These are phyloP conservation scores for Alternaria conjuncta DNA, from an alignment of 2,329 filamentous ascomycete genomes.

Conservation along the genomic window DNA sequence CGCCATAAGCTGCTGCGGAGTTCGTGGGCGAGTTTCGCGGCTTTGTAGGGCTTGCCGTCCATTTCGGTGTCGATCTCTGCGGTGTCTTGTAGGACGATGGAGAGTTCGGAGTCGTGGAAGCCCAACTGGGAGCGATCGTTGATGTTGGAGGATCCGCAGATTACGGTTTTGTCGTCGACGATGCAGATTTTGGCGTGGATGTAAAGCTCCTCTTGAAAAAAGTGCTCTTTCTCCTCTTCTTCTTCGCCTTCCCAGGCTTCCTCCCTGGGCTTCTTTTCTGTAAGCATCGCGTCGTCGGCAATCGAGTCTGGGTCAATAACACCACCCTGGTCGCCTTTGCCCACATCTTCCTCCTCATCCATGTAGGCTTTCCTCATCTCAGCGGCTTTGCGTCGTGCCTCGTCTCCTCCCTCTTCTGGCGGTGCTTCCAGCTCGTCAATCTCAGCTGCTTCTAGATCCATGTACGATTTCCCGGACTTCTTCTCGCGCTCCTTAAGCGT, in stretches of 20 bases:
- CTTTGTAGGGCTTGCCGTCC: slow-evolving; percentile 78
- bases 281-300: slow-evolving; percentile 83
- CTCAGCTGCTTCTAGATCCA: slow-evolving; percentile 84
- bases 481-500: slow-evolving; percentile 77
- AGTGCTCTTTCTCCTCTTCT: slow-evolving; percentile 81
- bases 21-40: slow-evolving; percentile 81
- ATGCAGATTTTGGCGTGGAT: slow-evolving; percentile 92
- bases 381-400: slow-evolving; percentile 53
- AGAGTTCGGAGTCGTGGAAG: slow-evolving; percentile 87
- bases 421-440: slow-evolving; percentile 82
- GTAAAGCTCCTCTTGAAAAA: slow-evolving; percentile 95
- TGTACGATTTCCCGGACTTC: slow-evolving; percentile 81
- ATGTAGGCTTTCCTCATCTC: slow-evolving; percentile 57
- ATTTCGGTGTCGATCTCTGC: slow-evolving; percentile 74
- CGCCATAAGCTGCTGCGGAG: slow-evolving; percentile 85
- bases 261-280: slow-evolving; percentile 66
- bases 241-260: slow-evolving; percentile 77
- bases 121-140: slow-evolving; percentile 91
- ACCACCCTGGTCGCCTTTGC: slow-evolving; percentile 46
- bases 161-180: slow-evolving; percentile 81
- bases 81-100: slow-evolving; percentile 87
- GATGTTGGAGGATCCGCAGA: slow-evolving; percentile 88
- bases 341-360: slow-evolving; percentile 49
- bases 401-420: slow-evolving; percentile 37
- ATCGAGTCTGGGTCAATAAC: slow-evolving; percentile 66